Base-by-base conservation (phyloP, 768 basidiomycete genomes). In the Suillus placidus region DNA sequence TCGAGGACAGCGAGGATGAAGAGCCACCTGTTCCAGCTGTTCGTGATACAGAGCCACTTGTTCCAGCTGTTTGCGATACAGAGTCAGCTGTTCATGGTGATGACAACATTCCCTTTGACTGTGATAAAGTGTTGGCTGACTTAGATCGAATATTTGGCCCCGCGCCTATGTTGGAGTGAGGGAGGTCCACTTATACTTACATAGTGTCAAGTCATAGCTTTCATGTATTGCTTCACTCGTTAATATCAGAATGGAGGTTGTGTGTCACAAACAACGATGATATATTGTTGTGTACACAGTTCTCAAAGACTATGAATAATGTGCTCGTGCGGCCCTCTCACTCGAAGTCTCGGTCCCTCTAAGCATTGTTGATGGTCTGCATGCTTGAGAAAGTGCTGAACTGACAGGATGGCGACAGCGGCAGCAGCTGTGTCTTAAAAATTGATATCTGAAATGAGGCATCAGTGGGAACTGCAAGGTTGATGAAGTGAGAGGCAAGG, bases 401-500 rank as follows among this genome's bases (percentile, higher is more conserved):
- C 26, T 51, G 49, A 51, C 14, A 51, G 49, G 49, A 51, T 26
- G 49, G 26, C 26, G 16, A 23, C 1, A 14, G 26, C 13, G 10
- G 43, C 10, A n/a, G 49, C 49, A 26, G 23, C 16, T 13, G 49
- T 26, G 26, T 23, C 49, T 51, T 51, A 16, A 51, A 26, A 26
- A 6, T 26, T 51, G 12, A 51, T 51, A 26, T 6, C 1, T 49
- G 0, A 49, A 49, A 51, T 26, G 23, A 51, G 26, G 49, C 3
- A 2, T 26, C 23, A 51, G 49, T 26, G 14, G 47, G 23, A 49
- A 26, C 47, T 49, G 47, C 47, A 49, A 49, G 47, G 12, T 1
- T 49, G 47, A 26, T 49, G 13, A 26, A 49, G 47, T 49, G 47
- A 49, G 47, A 49, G 23, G 42, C 40, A 32, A 78, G 76, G 67